Evolutionary conservation across 108 stramenopile genomes (phyloP).

Genomic region (Stephanodiscus minutulus): DNA sequence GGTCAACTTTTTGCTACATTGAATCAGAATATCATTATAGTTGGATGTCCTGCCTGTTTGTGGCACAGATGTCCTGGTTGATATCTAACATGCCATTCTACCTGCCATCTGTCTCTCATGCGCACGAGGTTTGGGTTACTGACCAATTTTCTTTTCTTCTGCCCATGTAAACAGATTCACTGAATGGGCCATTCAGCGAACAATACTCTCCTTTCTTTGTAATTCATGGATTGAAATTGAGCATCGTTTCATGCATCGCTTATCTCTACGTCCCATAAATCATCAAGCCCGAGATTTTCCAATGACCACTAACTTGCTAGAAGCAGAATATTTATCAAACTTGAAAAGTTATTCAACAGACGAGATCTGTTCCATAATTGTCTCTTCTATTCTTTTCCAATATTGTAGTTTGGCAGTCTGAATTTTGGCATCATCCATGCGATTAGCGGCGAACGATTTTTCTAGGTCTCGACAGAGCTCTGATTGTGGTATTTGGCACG

Average conservation of each 20-base stretch:
- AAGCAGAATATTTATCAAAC: neutral
- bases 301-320: no score
- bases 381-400: slow-evolving; percentile 71
- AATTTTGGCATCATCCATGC: slow-evolving; percentile 49
- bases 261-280: no score
- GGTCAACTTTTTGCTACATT: slow-evolving; percentile 54
- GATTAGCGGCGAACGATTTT: slow-evolving; percentile 44
- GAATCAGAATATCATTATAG: slow-evolving; percentile 49
- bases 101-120: neutral
- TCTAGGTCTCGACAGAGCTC: slow-evolving; percentile 39
- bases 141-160: neutral
- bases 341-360: slow-evolving; percentile 1
- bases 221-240: neutral
- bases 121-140: neutral
- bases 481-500: slow-evolving; percentile 31
- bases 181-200: neutral
- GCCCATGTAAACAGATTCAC: neutral
- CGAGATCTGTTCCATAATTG: slow-evolving; percentile 60
- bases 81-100: slow-evolving; percentile 30
- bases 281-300: no score
- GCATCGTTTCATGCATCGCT: no score
- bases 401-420: slow-evolving; percentile 73
- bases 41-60: slow-evolving; percentile 46
- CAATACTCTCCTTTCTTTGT: neutral
- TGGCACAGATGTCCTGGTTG: slow-evolving; percentile 53